phyloP scores from a whole-genome alignment of 2,329 filamentous ascomycete species.

The Cladophialophora immunda region DNA sequence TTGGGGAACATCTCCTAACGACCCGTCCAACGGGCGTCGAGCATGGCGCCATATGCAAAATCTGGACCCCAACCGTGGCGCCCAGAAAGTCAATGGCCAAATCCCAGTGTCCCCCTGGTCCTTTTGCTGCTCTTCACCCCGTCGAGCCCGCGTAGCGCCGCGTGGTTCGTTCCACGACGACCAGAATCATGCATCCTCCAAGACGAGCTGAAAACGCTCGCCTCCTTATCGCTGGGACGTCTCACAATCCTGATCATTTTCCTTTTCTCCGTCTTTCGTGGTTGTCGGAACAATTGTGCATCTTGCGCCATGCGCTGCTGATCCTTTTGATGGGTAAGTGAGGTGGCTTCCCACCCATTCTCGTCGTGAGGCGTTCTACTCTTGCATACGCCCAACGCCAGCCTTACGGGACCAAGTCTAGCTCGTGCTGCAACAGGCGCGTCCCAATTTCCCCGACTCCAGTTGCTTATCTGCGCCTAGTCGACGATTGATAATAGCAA shows the following conservation, averaged over 20 bases:
- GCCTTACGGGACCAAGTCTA: slow-evolving; percentile 25
- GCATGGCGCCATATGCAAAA: slow-evolving; percentile 5
- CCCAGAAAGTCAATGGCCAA: slow-evolving; percentile 10
- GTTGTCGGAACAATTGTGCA: not conserved
- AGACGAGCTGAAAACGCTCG: slow-evolving; percentile 13
- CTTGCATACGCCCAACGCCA: not conserved
- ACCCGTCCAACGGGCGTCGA: slow-evolving; percentile 17
- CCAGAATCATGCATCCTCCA: slow-evolving; percentile 7
- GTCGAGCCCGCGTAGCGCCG: slow-evolving; percentile 1
- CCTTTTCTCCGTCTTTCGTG: not conserved
- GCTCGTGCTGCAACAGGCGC: slow-evolving; percentile 16
- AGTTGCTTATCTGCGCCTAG: slow-evolving; percentile 14
- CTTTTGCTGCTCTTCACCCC: slow-evolving; percentile 3
- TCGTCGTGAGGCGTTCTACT: not conserved
- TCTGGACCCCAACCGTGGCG: slow-evolving; percentile 6
- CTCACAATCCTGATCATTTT: not conserved
- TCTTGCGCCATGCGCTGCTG: not conserved
- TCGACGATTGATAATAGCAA: not conserved
- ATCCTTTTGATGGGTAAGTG: not conserved
- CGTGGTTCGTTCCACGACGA: slow-evolving; percentile 11
- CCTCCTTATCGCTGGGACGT: not conserved
- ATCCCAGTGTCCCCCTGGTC: slow-evolving; percentile 9
- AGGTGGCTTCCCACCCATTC: not conserved
- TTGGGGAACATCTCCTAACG: not conserved
- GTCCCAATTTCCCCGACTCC: slow-evolving; percentile 22